Percentiles rank a stretch among this genome's conserved stretches.
These are phyloP conservation scores for Berberis thunbergii DNA, from an alignment of 164 flowering plant species.

Conservation along the genomic window DNA sequence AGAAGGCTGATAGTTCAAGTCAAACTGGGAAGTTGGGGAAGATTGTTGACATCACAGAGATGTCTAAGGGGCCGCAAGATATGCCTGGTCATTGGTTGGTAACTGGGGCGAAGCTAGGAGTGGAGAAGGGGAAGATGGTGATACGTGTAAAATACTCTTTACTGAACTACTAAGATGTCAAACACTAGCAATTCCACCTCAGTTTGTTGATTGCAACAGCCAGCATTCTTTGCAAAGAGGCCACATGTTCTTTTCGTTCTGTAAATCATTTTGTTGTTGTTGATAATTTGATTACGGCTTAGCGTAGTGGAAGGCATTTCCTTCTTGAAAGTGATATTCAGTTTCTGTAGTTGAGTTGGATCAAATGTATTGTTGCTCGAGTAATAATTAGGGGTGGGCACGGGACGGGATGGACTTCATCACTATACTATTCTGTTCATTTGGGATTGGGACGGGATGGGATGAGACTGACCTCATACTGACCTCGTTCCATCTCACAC, in stretches of 20 bases:
- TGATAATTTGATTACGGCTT: neutral
- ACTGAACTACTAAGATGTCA: conserved; percentile 57
- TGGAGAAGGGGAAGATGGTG: conserved; percentile 87
- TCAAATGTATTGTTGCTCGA: neutral
- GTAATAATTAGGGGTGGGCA: neutral
- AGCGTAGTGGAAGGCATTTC: neutral
- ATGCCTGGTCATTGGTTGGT: conserved; percentile 97
- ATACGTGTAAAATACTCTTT: conserved; percentile 83
- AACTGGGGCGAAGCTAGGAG: conserved; percentile 97
- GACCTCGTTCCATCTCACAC: too few species aligned
- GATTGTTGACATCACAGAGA: conserved; percentile 71
- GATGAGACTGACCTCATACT: too few species aligned
- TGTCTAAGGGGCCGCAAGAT: conserved; percentile 94
- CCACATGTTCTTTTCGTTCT: conserved; percentile 25
- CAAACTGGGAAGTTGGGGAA: conserved; percentile 54
- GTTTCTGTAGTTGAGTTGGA: conserved; percentile 4
- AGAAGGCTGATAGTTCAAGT: conserved; percentile 42
- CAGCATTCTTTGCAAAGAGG: conserved; percentile 55
- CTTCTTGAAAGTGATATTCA: neutral
- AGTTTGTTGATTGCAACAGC: conserved; percentile 12
- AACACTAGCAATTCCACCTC: neutral
- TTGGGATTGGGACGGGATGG: too few species aligned
- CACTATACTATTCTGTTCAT: too few species aligned
- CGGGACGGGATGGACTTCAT: too few species aligned
- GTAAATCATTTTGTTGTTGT: conserved; percentile 26